These are phyloP conservation scores for Fusarium secorum DNA, from an alignment of 2,329 filamentous ascomycete species.

Conservation along the genomic window DNA sequence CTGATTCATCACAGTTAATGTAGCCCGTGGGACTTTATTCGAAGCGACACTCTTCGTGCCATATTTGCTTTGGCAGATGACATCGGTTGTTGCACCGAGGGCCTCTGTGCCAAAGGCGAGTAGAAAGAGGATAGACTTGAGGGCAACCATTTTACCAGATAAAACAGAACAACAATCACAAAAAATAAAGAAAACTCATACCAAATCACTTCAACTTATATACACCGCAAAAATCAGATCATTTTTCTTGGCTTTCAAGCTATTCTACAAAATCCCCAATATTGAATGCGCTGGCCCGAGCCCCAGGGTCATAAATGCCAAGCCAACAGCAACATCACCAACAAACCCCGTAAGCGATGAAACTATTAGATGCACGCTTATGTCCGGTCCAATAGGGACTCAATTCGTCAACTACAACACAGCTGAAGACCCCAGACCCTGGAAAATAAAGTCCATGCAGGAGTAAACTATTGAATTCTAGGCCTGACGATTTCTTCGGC, in stretches of 20 bases:
- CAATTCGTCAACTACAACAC: not conserved
- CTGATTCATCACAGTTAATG: not conserved
- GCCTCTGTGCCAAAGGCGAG: not conserved
- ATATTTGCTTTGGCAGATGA: not conserved
- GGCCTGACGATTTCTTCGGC: not conserved
- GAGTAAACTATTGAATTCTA: not conserved
- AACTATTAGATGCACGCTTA: not conserved
- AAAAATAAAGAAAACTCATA: fast-evolving
- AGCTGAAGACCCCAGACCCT: not conserved
- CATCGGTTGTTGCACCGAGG: not conserved
- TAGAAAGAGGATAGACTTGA: not conserved
- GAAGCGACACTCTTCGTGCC: not conserved
- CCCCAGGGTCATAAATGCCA: not conserved
- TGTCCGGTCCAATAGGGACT: not conserved
- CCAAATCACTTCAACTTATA: fast-evolving
- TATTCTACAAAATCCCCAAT: not conserved
- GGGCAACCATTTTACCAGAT: not conserved
- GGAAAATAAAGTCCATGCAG: not conserved
- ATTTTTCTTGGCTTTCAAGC: not conserved
- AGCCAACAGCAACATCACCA: not conserved
- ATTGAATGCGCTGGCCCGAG: not conserved
- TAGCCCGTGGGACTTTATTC: not conserved
- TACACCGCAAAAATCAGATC: not conserved
- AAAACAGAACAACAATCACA: not conserved
- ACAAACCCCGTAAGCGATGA: not conserved